Conservation (phyloP, 108 stramenopile species). For the Schizochytrium sp. region DNA sequence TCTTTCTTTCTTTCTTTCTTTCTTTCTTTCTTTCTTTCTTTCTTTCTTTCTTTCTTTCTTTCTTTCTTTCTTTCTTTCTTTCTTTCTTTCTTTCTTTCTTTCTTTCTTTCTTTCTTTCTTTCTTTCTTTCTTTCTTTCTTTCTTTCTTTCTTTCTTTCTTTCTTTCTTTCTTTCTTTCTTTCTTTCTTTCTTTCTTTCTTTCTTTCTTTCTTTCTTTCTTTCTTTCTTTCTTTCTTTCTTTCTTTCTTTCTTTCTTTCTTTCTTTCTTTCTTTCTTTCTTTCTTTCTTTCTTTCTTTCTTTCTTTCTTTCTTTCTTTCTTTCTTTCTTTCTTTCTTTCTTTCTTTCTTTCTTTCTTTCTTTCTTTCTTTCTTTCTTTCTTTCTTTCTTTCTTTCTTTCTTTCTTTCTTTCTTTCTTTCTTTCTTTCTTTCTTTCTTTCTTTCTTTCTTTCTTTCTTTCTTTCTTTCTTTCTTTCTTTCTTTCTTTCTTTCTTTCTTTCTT, state of each 20-base stretch:
- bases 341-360: background rate
- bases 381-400: background rate
- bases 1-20: background rate
- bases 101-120: background rate
- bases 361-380: background rate
- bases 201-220: background rate
- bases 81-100: background rate
- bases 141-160: background rate
- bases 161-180: background rate
- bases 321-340: background rate
- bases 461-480: background rate
- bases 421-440: background rate
- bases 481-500: background rate
- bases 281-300: background rate
- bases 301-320: background rate
- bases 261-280: background rate
- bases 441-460: background rate
- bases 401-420: background rate
- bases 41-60: background rate
- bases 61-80: background rate
- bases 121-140: background rate
- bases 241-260: background rate
- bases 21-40: background rate
- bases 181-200: background rate
- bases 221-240: background rate